Conservation (phyloP, 495 filamentous ascomycete genomes). For the Daldinia childiae region DNA sequence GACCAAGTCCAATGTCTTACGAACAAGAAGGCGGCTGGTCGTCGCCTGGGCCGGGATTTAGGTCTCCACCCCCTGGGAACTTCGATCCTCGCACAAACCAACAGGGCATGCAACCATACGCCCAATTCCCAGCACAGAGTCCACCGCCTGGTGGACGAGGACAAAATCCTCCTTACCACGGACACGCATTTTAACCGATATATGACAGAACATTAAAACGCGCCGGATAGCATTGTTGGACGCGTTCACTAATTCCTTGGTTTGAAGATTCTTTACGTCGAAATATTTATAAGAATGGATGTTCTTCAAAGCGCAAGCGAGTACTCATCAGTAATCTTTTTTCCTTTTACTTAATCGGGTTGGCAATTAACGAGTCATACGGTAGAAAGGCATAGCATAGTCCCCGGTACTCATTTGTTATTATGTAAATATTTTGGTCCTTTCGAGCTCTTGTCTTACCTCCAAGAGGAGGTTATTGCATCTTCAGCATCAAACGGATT, state of each 20-base stretch:
- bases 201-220: neutral
- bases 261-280: neutral
- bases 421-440: conserved; percentile 11
- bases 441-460: conserved; percentile 3
- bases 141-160: conserved; percentile 42
- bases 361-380: conserved; percentile 17
- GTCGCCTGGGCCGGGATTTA: conserved; percentile 44
- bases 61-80: conserved; percentile 42
- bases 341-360: conserved; percentile 2
- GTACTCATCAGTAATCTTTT: conserved; percentile 1
- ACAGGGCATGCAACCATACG: conserved; percentile 37
- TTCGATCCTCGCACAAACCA: conserved; percentile 42
- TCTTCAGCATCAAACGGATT: conserved; percentile 29
- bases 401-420: conserved; percentile 28
- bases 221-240: neutral
- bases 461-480: conserved; percentile 9
- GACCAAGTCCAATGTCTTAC: conserved; percentile 28
- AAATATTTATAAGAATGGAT: conserved; percentile 1
- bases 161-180: conserved; percentile 50
- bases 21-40: conserved; percentile 43
- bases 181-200: conserved; percentile 51
- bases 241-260: neutral
- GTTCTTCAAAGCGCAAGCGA: neutral
- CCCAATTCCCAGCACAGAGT: conserved; percentile 41
- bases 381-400: conserved; percentile 40